These are phyloP conservation scores for Coniophora puteana DNA, from an alignment of 1,284 basidiomycete species.

Conservation along the genomic window DNA sequence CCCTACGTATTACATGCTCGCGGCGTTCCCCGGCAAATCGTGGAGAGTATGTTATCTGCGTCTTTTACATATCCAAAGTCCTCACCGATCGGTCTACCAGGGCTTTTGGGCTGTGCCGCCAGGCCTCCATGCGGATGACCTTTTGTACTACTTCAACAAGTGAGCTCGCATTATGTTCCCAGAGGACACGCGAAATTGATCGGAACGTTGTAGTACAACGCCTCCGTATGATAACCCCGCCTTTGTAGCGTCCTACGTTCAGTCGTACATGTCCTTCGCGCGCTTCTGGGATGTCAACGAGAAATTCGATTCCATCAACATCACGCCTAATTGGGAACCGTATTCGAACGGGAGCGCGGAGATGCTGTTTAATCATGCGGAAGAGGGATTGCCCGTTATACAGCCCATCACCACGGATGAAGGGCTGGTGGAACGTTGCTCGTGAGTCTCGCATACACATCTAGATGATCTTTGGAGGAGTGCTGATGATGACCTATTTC, in stretches of 20 bases:
- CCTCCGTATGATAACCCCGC: constrained; percentile 5
- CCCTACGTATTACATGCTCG: constrained; percentile 26
- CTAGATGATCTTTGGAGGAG: no score
- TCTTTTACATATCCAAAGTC: background rate
- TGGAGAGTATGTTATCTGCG: constrained; percentile 1
- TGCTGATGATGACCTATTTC: no score
- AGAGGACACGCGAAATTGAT: no score
- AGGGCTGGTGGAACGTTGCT: constrained; percentile 11
- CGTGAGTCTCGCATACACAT: no score
- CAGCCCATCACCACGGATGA: constrained; percentile 7
- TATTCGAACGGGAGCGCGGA: constrained; percentile 7
- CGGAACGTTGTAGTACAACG: no score
- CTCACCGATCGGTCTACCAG: background rate
- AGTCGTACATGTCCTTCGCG: constrained; percentile 10
- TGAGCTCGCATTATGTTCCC: no score
- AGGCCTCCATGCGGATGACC: background rate
- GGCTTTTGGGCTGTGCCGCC: background rate
- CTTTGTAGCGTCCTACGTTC: constrained; percentile 10
- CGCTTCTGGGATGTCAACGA: constrained; percentile 10
- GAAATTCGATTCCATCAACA: constrained; percentile 7
- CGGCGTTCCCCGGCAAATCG: background rate
- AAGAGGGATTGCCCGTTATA: constrained; percentile 7
- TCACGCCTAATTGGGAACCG: constrained; percentile 11
- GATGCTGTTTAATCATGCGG: constrained; percentile 15
- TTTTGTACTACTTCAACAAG: background rate